Base-by-base conservation (phyloP, 495 filamentous ascomycete species). In the Trichoderma orchidacearum region DNA sequence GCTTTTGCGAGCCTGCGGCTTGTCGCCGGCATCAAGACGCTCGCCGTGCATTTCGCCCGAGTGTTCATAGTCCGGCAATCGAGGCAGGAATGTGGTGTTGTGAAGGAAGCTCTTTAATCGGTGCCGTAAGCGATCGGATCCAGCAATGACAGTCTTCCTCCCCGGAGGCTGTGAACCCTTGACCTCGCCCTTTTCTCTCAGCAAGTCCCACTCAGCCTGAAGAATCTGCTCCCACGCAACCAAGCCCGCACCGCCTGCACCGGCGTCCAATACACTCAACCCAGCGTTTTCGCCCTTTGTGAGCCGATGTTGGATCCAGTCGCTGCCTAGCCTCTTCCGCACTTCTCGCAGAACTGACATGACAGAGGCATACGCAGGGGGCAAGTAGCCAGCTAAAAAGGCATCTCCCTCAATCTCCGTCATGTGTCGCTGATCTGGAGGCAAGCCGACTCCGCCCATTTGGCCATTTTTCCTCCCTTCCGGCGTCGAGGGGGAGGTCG, bases 81-180 rank as follows among this genome's bases (percentile, higher is more conserved):
- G 86, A 11, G 93, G 93, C 25, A 98, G 77, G 65, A 98, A 97
- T 0, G 84, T 89, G 0, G 93, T 96, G 63, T 96, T 85, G 13
- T 93, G 81, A 11, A 98, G 77, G 58, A 96, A 78, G 30, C 70
- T 71, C 55, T 88, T 86, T 15, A 87, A 78, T 17, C 90, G 85
- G 23, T 87, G 72, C n/a, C 89, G 84, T 31, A 98, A 76, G 13
- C 63, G 56, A 17, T 72, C 64, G 1, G 72, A 71, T 21, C 76
- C 77, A 3, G 76, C 70, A 6, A 80, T 68, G 1, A 77, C 78
- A 11, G 74, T 77, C 41, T 74, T 74, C 61, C 74, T 80, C 13
- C 76, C 73, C 17, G 62, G 66, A 1, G 75, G 66, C 23, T 74
- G 70, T 6, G 15, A 56, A 11, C 53, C 63, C 23, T 62, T 56